These are phyloP conservation scores for Candida nemodendra DNA, from an alignment of 805 yeast genomes.

Conservation along the genomic window DNA sequence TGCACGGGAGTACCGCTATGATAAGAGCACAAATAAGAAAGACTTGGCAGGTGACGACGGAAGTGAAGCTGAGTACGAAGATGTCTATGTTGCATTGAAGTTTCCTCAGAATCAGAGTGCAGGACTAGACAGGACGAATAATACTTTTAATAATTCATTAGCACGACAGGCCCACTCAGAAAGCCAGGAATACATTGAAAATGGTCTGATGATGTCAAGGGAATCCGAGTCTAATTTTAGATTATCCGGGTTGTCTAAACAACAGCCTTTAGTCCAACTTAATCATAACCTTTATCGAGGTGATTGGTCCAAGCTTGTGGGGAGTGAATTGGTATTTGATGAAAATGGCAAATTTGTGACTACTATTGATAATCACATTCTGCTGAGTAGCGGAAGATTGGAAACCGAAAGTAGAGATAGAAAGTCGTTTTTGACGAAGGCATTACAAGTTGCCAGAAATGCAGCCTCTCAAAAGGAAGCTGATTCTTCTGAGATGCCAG, in stretches of 20 bases:
- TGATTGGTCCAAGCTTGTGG: constrained; percentile 72
- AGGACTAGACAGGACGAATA: constrained; percentile 12
- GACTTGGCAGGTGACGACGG: constrained; percentile 10
- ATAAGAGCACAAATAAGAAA: constrained; percentile 4
- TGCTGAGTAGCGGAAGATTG: constrained; percentile 32
- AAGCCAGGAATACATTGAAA: constrained; percentile 1
- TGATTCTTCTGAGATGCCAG: not conserved
- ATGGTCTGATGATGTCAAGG: constrained; percentile 2
- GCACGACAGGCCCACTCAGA: no score
- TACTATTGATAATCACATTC: constrained; percentile 30
- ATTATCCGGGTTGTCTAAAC: constrained; percentile 53
- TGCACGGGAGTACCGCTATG: constrained; percentile 11
- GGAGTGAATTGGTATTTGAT: constrained; percentile 55
- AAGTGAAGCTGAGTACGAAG: constrained; percentile 33
- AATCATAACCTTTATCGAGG: constrained; percentile 68
- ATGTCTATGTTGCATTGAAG: constrained; percentile 55
- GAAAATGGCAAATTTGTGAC: constrained; percentile 36
- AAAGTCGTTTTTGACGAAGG: constrained; percentile 24
- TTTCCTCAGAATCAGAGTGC: constrained; percentile 39
- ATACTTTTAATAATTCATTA: not conserved
- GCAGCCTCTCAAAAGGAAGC: constrained; percentile 10
- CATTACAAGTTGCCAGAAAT: constrained; percentile 23
- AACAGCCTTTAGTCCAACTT: constrained; percentile 54
- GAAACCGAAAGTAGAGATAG: constrained; percentile 22
- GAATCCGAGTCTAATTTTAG: constrained; percentile 33